Evolutionary conservation across 108 stramenopile species (phyloP).

Genomic region (Craspedostauros australis): DNA sequence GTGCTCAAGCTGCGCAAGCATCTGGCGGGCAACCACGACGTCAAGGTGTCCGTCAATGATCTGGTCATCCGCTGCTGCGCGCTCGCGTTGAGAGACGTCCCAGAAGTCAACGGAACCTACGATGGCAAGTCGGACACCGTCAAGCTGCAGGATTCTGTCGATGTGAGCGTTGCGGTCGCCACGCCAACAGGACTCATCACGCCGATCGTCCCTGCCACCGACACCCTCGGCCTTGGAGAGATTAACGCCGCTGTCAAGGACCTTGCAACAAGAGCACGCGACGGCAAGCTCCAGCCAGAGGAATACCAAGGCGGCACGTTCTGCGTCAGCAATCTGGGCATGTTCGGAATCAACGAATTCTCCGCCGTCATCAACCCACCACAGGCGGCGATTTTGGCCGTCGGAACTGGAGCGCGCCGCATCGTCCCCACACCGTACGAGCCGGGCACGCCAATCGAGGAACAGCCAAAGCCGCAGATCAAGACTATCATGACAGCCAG

Average conservation of each 20-base stretch:
- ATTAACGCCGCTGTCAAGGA: constrained; percentile 75
- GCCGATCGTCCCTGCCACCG: constrained; percentile 84
- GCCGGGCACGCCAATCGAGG: constrained; percentile 58
- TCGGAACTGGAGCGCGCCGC: constrained; percentile 89
- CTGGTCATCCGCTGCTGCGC: constrained; percentile 91
- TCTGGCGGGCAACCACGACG: constrained; percentile 61
- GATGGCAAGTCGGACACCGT: constrained; percentile 53
- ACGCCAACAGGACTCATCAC: constrained; percentile 78
- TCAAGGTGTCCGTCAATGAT: constrained; percentile 84
- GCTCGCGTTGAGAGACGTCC: constrained; percentile 72
- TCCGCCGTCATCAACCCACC: constrained; percentile 94
- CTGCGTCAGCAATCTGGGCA: constrained; percentile 92
- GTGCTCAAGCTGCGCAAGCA: constrained; percentile 71
- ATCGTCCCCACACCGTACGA: constrained; percentile 81
- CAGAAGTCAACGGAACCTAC: constrained; percentile 91
- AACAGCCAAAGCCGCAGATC: constrained; percentile 75
- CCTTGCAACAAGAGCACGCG: constrained; percentile 87
- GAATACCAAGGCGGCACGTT: constrained; percentile 98
- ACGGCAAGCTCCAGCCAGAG: constrained; percentile 87
- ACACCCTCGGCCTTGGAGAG: constrained; percentile 64
- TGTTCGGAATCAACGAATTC: constrained; percentile 93
- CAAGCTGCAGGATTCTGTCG: constrained; percentile 82
- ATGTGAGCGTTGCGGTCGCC: constrained; percentile 90
- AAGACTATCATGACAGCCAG: constrained; percentile 89
- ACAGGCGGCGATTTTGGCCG: constrained; percentile 92